Percentiles rank a stretch among this genome's conserved stretches.
Conservation (phyloP, 495 filamentous ascomycete genomes). For the Hypoxylon rickii region DNA sequence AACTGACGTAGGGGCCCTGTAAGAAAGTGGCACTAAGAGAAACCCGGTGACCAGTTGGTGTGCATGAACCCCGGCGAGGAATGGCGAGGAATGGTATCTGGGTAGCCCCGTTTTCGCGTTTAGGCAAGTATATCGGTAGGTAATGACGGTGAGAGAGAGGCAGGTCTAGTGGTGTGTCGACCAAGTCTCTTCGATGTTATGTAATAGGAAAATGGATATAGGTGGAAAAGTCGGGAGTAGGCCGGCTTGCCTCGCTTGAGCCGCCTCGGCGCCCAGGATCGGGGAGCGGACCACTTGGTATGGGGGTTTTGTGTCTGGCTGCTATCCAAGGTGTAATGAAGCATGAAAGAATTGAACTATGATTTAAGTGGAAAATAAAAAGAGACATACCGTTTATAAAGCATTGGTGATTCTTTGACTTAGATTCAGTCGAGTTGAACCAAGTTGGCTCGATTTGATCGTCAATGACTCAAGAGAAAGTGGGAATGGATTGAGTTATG, state of each 20-base stretch:
- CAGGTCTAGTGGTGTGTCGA: slow-evolving; percentile 11
- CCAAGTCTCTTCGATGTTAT: slow-evolving; percentile 10
- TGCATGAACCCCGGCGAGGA: slow-evolving; percentile 21
- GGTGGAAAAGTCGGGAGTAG: slow-evolving; percentile 3
- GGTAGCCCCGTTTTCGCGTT: no score
- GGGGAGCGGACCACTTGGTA: slow-evolving; percentile 9
- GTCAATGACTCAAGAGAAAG: no score
- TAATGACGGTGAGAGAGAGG: neutral
- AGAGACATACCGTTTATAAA: neutral
- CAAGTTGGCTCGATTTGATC: no score
- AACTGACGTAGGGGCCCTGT: slow-evolving; percentile 10
- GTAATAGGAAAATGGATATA: slow-evolving; percentile 26
- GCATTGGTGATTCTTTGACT: neutral
- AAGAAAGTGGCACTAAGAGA: slow-evolving; percentile 2
- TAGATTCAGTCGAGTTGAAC: neutral
- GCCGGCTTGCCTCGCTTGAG: slow-evolving; percentile 11
- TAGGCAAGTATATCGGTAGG: no score
- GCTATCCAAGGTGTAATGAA: no score
- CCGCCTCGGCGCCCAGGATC: slow-evolving; percentile 14
- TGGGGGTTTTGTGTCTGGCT: no score
- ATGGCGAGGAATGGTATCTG: no score
- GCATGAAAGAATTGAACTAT: neutral
- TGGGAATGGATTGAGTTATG: no score
- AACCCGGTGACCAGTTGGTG: slow-evolving; percentile 19
- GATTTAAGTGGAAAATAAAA: neutral